phyloP scores from a whole-genome alignment of 371 early-diverging fungal species.

The Mortierella sp. region DNA sequence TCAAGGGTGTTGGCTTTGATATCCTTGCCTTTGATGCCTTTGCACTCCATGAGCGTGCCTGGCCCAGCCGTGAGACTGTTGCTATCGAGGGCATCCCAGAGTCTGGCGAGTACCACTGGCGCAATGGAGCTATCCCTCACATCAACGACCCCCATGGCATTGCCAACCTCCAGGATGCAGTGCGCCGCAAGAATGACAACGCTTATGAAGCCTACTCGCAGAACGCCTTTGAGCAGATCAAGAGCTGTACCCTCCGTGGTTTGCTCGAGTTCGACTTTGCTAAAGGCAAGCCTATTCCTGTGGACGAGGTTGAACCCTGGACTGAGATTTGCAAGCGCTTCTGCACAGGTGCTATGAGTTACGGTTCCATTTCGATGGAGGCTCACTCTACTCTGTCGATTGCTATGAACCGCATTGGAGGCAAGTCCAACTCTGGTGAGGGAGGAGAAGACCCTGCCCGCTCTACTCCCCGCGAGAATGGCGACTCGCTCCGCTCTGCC shows the following conservation, averaged over 20 bases:
- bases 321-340: conserved; percentile 93
- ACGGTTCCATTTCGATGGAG: conserved; percentile 96
- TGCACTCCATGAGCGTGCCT: conserved; percentile 87
- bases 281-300: conserved; percentile 76
- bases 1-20: conserved; percentile 91
- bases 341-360: conserved; percentile 99
- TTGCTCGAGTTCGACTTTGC: conserved; percentile 90
- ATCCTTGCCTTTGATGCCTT: conserved; percentile 91
- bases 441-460: conserved; percentile 96
- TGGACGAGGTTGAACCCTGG: conserved; percentile 98
- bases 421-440: conserved; percentile 98
- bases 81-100: conserved; percentile 80
- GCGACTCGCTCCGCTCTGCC: conserved; percentile 87
- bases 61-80: conserved; percentile 76
- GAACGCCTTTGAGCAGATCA: conserved; percentile 83
- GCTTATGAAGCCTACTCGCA: conserved; percentile 88
- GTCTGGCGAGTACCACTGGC: conserved; percentile 97
- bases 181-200: conserved; percentile 87
- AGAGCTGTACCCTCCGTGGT: conserved; percentile 94
- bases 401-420: conserved; percentile 96
- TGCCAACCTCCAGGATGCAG: conserved; percentile 94
- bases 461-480: conserved; percentile 71
- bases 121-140: conserved; percentile 91
- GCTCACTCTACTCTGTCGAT: conserved; percentile 91
- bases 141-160: conserved; percentile 91